Conservation (phyloP, 257 asterid genomes). For the Petunia axillaris region DNA sequence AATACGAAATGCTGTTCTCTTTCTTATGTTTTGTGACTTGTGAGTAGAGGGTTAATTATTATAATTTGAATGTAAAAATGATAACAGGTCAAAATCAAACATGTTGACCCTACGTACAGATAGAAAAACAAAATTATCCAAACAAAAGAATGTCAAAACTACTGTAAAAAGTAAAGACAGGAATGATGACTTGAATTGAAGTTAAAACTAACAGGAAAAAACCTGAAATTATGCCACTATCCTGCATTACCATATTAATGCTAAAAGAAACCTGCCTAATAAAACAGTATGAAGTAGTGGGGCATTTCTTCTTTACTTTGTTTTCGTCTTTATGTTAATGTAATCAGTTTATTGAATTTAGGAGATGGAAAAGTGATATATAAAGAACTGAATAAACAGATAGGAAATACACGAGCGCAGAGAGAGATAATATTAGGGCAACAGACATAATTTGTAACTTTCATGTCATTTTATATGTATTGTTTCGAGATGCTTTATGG, state of each 20-base stretch:
- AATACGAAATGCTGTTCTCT: too few relatives aligned
- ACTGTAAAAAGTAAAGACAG: background rate
- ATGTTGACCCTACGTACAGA: slow-evolving; percentile 15
- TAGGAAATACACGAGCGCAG: background rate
- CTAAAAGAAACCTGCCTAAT: background rate
- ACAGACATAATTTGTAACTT: slow-evolving; percentile 62
- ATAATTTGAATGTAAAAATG: too few relatives aligned
- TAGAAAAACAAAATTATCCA: background rate
- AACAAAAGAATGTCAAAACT: slow-evolving; percentile 17
- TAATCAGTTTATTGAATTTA: too few relatives aligned
- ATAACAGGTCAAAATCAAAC: background rate
- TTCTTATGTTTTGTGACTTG: too few relatives aligned
- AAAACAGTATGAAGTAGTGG: background rate
- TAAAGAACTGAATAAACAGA: too few relatives aligned
- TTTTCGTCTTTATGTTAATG: too few relatives aligned
- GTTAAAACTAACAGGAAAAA: background rate
- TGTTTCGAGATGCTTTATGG: slow-evolving; percentile 41
- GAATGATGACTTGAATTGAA: background rate
- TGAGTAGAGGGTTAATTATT: too few relatives aligned
- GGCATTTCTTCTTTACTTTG: too few relatives aligned
- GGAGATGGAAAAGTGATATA: too few relatives aligned
- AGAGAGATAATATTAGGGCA: slow-evolving; percentile 52
- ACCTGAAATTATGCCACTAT: too few relatives aligned
- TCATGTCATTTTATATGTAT: slow-evolving; percentile 57
- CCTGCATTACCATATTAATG: background rate